A percentile compares a stretch with the other conserved stretches of the same genome.
These are phyloP conservation scores for Tulasnella sp. DNA, from an alignment of 768 basidiomycete species.

Conservation along the genomic window DNA sequence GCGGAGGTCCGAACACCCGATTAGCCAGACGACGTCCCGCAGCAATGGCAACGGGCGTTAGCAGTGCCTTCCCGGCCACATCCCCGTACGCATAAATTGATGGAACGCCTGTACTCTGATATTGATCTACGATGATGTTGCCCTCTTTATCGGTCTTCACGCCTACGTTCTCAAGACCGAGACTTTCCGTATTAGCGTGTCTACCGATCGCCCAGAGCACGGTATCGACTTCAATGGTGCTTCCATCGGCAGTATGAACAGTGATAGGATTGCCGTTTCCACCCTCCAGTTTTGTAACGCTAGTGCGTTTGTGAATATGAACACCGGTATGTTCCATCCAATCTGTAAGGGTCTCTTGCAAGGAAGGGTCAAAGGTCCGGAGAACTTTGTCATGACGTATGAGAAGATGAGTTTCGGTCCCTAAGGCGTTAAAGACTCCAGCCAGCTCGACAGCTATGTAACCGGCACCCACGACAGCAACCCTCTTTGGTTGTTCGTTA, in stretches of 20 bases:
- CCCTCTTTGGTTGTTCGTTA: slow-evolving; percentile 78
- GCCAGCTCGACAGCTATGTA: slow-evolving; percentile 98
- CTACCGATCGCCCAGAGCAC: slow-evolving; percentile 95
- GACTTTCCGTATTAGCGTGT: slow-evolving; percentile 57
- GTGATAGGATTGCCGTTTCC: slow-evolving; percentile 56
- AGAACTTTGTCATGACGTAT: slow-evolving; percentile 84
- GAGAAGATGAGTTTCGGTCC: slow-evolving; percentile 81
- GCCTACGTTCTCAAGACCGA: slow-evolving; percentile 67
- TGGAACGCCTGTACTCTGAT: slow-evolving; percentile 63
- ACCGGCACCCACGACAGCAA: slow-evolving; percentile 90
- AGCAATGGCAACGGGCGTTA: slow-evolving; percentile 96
- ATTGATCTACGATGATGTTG: slow-evolving; percentile 83
- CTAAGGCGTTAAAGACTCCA: slow-evolving; percentile 82
- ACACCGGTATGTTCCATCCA: slow-evolving; percentile 96
- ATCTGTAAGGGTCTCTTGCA: slow-evolving; percentile 72
- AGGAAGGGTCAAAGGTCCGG: slow-evolving; percentile 78
- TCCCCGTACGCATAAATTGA: slow-evolving; percentile 80
- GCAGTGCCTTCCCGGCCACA: slow-evolving; percentile 77
- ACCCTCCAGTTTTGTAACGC: slow-evolving; percentile 66
- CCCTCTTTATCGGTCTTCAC: slow-evolving; percentile 66
- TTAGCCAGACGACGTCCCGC: slow-evolving; percentile 84
- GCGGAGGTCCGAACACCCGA: slow-evolving; percentile 73
- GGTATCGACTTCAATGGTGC: slow-evolving; percentile 70
- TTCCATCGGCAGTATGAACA: slow-evolving; percentile 61
- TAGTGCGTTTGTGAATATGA: slow-evolving; percentile 64